Evolutionary conservation across 176 grass and related monocot genomes (phyloP), one percentile per base, ranked within the genome.

Genomic region (Zizania latifolia): DNA sequence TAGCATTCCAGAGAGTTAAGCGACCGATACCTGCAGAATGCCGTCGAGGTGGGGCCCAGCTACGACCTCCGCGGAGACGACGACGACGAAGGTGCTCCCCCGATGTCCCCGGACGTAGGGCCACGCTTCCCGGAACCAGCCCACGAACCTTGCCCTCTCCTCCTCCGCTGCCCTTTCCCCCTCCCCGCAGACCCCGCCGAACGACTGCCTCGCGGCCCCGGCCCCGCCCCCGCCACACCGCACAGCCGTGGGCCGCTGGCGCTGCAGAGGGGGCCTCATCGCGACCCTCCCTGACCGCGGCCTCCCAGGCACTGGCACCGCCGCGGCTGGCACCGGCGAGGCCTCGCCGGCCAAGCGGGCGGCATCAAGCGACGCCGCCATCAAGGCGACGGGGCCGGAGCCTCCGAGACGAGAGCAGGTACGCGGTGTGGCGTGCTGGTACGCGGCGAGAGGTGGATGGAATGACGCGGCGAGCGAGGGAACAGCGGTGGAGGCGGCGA

Each of bases 111-210:
- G 86, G 32, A 97, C 88, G 72, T 97, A 97, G 0, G 93, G 93
- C 93, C 93, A 97, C 5, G 89, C 87, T 78, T 97, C 78, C 22
- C 93, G 68, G 62, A 97, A 92, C 89, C 89, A 97, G 2, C 80
- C 84, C 24, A 97, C 93, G 72, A 97, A 92, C 44, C 71, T 69
- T 1, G 58, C 85, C 51, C 89, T 81, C 34, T 90, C 93, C 21
- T 78, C 74, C 57, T 4, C 62, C 14, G 24, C 87, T 15, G 2
- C 11, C 43, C 40, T 11, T 4, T 2, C 37, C 16, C 1, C 68
- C 3, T 43, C 29, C 1, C 36, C 34, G 24, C 5, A 10, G 5
- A 0, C 65, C 19, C 37, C n/a, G 7, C 27, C 58, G 45, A n/a
- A 50, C 45, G 45, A n/a, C 45, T n/a, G 17, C 19, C 46, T 17